These are phyloP conservation scores for Sugiyamaella lignohabitans DNA, from an alignment of 805 yeast genomes.

Conservation along the genomic window DNA sequence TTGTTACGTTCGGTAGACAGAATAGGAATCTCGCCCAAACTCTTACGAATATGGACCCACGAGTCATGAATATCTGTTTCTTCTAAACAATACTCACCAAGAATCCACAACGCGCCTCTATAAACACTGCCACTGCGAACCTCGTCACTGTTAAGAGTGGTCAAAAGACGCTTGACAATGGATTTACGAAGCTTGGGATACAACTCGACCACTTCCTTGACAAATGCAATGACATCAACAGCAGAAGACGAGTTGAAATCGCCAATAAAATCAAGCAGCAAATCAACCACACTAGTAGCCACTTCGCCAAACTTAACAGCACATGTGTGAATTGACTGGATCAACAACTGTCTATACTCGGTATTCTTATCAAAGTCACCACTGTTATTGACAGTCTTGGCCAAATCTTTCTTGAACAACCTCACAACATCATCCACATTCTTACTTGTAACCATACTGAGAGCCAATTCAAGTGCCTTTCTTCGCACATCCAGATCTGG, in stretches of 20 bases:
- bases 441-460: conserved; percentile 73
- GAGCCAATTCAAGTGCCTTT: conserved; percentile 79
- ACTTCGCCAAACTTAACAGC: conserved; percentile 87
- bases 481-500: conserved; percentile 88
- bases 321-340: conserved; percentile 79
- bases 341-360: conserved; percentile 83
- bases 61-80: conserved; percentile 68
- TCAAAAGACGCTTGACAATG: conserved; percentile 57
- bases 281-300: conserved; percentile 83
- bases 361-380: conserved; percentile 69
- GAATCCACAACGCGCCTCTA: conserved; percentile 91
- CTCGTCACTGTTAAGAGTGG: conserved; percentile 43
- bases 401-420: conserved; percentile 84
- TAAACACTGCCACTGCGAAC: conserved; percentile 84
- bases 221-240: conserved; percentile 80
- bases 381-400: conserved; percentile 51
- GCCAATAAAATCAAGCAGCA: conserved; percentile 76
- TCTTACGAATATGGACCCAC: conserved; percentile 79
- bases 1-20: conserved; percentile 60
- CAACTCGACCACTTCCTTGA: conserved; percentile 89
- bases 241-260: conserved; percentile 84
- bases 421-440: conserved; percentile 92
- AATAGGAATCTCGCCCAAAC: conserved; percentile 89
- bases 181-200: conserved; percentile 70
- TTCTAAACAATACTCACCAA: conserved; percentile 83